Evolutionary conservation across 2,329 filamentous ascomycete genomes (phyloP).

Genomic region (Colletotrichum australisinense): DNA sequence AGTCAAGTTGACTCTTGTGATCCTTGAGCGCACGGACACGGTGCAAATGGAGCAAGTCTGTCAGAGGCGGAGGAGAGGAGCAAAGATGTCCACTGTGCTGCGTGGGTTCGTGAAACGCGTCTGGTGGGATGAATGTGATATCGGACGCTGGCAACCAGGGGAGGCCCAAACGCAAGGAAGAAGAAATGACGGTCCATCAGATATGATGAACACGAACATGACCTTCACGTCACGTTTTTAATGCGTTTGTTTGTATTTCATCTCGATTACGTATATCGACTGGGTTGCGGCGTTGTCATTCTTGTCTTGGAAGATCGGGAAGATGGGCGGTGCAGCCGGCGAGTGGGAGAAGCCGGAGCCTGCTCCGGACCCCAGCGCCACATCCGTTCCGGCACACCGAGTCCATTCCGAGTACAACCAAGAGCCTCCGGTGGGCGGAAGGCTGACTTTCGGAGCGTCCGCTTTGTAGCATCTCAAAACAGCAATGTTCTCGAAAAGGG

Average conservation of each 20-base stretch:
- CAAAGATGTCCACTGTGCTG: neutral
- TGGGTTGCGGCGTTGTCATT: neutral
- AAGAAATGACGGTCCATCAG: slow-evolving; percentile 16
- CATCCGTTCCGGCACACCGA: neutral
- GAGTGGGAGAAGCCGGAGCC: neutral
- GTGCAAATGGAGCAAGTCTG: neutral
- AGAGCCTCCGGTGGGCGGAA: neutral
- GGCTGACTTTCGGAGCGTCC: neutral
- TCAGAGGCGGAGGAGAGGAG: neutral
- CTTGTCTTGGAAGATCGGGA: neutral
- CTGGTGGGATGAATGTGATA: slow-evolving; percentile 9
- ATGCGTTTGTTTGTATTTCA: neutral
- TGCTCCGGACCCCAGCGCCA: neutral
- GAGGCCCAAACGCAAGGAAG: neutral
- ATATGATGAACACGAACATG: slow-evolving; percentile 16
- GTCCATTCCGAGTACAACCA: neutral
- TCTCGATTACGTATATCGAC: neutral
- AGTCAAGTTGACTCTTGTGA: neutral
- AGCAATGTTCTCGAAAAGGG: slow-evolving; percentile 14
- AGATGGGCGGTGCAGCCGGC: neutral
- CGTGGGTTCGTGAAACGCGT: slow-evolving; percentile 14
- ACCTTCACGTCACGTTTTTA: neutral
- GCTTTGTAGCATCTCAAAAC: neutral
- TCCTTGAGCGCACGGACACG: neutral
- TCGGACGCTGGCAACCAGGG: slow-evolving; percentile 10